phyloP scores from a whole-genome alignment of 2,329 filamentous ascomycete genomes.

The Cladophialophora bantiana region DNA sequence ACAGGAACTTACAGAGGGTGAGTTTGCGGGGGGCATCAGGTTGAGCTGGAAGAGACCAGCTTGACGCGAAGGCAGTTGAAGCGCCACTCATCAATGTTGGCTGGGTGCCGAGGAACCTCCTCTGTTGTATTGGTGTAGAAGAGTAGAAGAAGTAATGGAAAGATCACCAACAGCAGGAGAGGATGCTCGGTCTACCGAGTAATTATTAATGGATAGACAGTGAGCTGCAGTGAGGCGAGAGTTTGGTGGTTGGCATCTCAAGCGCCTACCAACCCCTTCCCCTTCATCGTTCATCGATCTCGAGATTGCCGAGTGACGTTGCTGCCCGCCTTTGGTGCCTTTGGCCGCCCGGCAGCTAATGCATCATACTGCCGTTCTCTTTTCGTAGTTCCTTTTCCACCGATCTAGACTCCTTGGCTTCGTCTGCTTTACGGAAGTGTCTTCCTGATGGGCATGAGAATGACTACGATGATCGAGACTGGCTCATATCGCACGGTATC shows the following conservation, averaged over 20 bases:
- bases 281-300: background rate
- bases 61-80: background rate
- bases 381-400: background rate
- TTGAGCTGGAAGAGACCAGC: background rate
- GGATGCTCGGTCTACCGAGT: background rate
- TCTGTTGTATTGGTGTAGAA: background rate
- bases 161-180: background rate
- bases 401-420: no score
- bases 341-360: background rate
- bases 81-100: constrained; percentile 2
- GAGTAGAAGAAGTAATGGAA: background rate
- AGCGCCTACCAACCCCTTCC: no score
- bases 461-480: constrained; percentile 19
- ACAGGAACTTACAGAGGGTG: constrained; percentile 49
- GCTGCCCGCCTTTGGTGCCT: background rate
- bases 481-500: background rate
- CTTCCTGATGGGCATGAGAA: background rate
- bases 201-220: background rate
- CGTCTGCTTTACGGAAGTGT: no score
- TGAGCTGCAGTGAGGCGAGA: no score
- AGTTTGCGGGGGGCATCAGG: constrained; percentile 53
- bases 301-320: constrained; percentile 13
- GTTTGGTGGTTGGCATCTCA: no score
- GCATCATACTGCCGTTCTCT: background rate
- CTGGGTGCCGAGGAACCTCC: background rate